Base-by-base conservation (phyloP, 2,329 filamentous ascomycete species). In the Diaporthe ampelina region DNA sequence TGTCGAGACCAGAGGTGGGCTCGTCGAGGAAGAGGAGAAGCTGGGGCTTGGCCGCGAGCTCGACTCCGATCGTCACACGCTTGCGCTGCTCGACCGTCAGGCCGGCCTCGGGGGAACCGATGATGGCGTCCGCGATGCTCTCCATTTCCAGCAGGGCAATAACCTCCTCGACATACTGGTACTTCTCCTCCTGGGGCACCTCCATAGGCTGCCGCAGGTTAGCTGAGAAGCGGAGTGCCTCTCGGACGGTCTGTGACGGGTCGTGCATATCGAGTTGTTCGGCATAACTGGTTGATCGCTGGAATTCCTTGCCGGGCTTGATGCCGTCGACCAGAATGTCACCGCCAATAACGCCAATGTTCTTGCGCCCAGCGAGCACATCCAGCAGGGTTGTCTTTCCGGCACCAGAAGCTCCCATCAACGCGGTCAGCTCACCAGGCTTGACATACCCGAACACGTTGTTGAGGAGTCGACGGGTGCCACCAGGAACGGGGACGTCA, bases 61-160 rank as follows among this genome's bases (percentile, higher is more conserved):
- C 95, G 13, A 98, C 94, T 78, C 94, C 95, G 74, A 98, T 97
- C 0, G 95, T 98, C n/a, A 97, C 90, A 79, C 94, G 93, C 83
- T 92, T 92, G 67, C 89, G 86, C 82, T 91, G 89, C 79, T 91
- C 90, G 17, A 91, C 89, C 5, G 92, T 93, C 32, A 94, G 85
- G 76, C 94, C 95, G 80, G 94, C 92, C 79, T 95, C 89, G 4
- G 88, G 85, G 3, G 83, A 85, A 40, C 89, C 89, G 67, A 91
- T 90, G 43, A 91, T 88, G 72, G 87, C 88, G 79, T 91, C 89
- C 1, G 89, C 89, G 52, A 90, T 89, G 10, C 84, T 77, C 79
- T 91, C 89, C 85, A 91, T 90, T 78, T 91, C 89, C 6, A 91
- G 80, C 7, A 91, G 82, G 1, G 87, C 84, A 58, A 92, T 90